phyloP scores from a whole-genome alignment of 306 rosid species.

The Hippophae tibetana region DNA sequence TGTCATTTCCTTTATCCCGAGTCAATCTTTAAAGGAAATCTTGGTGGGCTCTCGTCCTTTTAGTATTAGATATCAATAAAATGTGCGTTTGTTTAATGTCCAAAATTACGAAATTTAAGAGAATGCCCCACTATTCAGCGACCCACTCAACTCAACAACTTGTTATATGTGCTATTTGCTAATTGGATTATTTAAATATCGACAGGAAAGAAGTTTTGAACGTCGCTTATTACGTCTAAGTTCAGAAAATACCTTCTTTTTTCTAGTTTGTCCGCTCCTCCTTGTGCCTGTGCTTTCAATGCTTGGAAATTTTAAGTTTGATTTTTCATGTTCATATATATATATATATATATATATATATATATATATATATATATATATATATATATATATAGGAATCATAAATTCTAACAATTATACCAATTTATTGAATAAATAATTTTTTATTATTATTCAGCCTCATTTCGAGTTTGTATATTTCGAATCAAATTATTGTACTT shows the following conservation, averaged over 20 bases:
- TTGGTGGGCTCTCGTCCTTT: slow-evolving; percentile 31
- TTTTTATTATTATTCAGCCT: fast-evolving
- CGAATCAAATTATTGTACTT: too few relatives aligned
- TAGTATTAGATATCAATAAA: slow-evolving; percentile 8
- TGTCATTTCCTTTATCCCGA: neutral
- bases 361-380: too few relatives aligned
- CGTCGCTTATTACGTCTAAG: slow-evolving; percentile 13
- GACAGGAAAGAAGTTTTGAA: neutral
- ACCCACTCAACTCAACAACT: slow-evolving; percentile 17
- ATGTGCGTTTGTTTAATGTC: slow-evolving; percentile 3
- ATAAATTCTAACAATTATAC: too few relatives aligned
- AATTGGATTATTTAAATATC: slow-evolving; percentile 1
- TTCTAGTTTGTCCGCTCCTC: neutral
- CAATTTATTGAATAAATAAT: too few relatives aligned
- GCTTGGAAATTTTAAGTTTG: neutral
- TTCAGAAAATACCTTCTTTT: neutral
- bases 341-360: too few relatives aligned
- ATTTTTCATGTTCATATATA: too few relatives aligned
- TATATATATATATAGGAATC: too few relatives aligned
- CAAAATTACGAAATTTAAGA: slow-evolving; percentile 12
- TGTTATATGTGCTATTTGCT: slow-evolving; percentile 4
- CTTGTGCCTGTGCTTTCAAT: neutral
- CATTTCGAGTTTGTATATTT: too few relatives aligned
- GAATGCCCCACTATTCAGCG: slow-evolving; percentile 10
- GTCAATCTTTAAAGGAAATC: slow-evolving; percentile 29